Evolutionary conservation across 805 yeast species (phyloP).

Genomic region (Blastobotrys parvus): DNA sequence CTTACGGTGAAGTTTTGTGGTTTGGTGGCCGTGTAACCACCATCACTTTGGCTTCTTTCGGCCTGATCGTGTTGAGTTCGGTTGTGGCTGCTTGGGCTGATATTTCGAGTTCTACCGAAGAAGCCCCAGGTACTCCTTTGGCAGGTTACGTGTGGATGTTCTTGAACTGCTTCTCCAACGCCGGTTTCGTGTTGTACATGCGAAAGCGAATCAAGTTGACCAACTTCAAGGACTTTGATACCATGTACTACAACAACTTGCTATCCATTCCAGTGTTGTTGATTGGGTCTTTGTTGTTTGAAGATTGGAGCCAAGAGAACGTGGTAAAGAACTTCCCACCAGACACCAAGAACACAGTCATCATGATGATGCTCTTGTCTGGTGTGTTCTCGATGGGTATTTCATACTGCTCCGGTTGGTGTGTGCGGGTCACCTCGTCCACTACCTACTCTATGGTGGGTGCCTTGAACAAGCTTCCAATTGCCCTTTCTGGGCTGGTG

Average conservation of each 20-base stretch:
- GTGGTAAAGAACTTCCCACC: conserved; percentile 70
- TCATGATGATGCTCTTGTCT: conserved; percentile 79
- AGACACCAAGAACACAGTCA: conserved; percentile 56
- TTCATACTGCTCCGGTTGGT: conserved; percentile 99
- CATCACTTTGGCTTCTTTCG: conserved; percentile 82
- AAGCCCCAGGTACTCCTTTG: conserved; percentile 31
- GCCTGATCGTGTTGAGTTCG: conserved; percentile 91
- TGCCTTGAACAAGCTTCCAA: conserved; percentile 95
- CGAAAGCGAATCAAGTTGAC: conserved; percentile 97
- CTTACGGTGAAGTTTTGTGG: conserved; percentile 97
- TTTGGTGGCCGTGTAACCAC: conserved; percentile 88
- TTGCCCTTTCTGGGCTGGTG: conserved; percentile 88
- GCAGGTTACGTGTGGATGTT: conserved; percentile 97
- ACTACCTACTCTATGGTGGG: conserved; percentile 99
- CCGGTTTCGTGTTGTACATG: conserved; percentile 88
- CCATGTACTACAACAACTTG: conserved; percentile 96
- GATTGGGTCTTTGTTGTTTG: conserved; percentile 64
- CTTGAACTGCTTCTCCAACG: conserved; percentile 86
- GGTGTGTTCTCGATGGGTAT: conserved; percentile 95
- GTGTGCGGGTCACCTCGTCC: conserved; percentile 97
- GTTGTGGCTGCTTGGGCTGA: conserved; percentile 93
- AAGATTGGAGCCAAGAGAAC: conserved; percentile 89
- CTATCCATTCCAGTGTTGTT: conserved; percentile 85
- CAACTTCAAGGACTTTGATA: conserved; percentile 84
- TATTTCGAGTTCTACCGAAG: conserved; percentile 33